These are phyloP conservation scores for Leccinum obscurum DNA, from an alignment of 768 basidiomycete genomes.

Conservation along the genomic window DNA sequence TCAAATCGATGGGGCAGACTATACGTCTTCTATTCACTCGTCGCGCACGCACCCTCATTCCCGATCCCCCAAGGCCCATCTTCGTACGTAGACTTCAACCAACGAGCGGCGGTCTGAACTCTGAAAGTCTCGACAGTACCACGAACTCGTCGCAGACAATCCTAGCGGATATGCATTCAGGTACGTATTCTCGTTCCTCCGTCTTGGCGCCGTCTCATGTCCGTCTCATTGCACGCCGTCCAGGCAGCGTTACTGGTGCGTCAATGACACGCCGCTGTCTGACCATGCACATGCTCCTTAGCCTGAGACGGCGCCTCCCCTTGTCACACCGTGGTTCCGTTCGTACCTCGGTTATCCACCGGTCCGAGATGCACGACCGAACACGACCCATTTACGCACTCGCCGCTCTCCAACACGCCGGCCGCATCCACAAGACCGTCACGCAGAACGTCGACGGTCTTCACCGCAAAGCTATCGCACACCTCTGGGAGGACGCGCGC, in stretches of 20 bases:
- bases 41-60: neutral
- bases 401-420: slow-evolving; percentile 75
- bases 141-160: slow-evolving; percentile 77
- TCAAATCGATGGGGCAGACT: no score
- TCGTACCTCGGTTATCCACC: slow-evolving; percentile 84
- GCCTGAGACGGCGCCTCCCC: no score
- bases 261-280: neutral
- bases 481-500: slow-evolving; percentile 41
- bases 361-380: slow-evolving; percentile 80
- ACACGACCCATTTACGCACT: slow-evolving; percentile 86
- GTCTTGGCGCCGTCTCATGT: slow-evolving; percentile 8
- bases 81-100: slow-evolving; percentile 36
- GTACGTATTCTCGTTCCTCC: slow-evolving; percentile 38
- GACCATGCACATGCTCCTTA: neutral
- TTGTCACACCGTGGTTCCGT: slow-evolving; percentile 46
- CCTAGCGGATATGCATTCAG: slow-evolving; percentile 69
- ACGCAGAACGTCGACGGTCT: slow-evolving; percentile 96
- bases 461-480: slow-evolving; percentile 75
- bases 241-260: slow-evolving; percentile 85
- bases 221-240: neutral
- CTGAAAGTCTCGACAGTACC: slow-evolving; percentile 49
- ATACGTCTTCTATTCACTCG: slow-evolving; percentile 31
- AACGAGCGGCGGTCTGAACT: neutral
- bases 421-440: slow-evolving; percentile 60
- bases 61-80: slow-evolving; percentile 47